Base-by-base conservation (phyloP, 1,284 basidiomycete genomes). In the Coniferiporia weirii region DNA sequence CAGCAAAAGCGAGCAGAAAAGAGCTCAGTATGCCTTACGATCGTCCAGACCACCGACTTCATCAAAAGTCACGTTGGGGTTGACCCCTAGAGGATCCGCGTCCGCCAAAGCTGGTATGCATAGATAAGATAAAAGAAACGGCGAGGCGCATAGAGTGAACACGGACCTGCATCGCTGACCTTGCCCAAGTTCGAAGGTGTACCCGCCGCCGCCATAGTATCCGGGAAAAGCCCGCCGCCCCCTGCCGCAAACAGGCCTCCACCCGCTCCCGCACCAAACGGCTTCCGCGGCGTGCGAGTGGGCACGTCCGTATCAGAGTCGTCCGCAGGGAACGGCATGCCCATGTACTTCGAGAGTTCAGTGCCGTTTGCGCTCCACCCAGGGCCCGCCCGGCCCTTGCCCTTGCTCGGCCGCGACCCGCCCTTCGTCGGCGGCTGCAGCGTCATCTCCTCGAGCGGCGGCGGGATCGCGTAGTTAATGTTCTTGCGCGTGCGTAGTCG, bases 1-100 rank as follows among this genome's bases (percentile, higher is more conserved):
- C 48, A 15, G 57, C 43, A 44, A 63, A 34, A 32, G 5, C 36
- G 22, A 10, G 17, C 44, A 17, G 35, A 34, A 32, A 19, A 50
- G 6, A 40, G 19, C 50, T 56, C 40, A 32, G 57, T 38, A n/a
- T 20, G 6, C 78, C 90, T 70, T 66, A 93, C 91, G 96, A 59
- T 92, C 87, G 68, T 98, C 95, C 44, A 99, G 76, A 4, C 97
- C 97, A 38, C 97, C 97, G n/a, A 99, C 93, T 73, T 95, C 91
- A 68, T 95, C 91, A 70, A 99, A 99, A 0, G 94, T 95, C 20
- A 99, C 89, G 66, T 93, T 93, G 69, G 89, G 85, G 67, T 96
- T 94, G 6, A 97, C 91, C 17, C 95, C 95, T 9, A 99, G 80
- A 3, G 97, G 97, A 73, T 99, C 97, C 2, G 93, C 89, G 71